Percentiles rank a stretch among this genome's conserved stretches.
Evolutionary conservation across 495 filamentous ascomycete species (phyloP).

Genomic region (Tuber melanosporum): DNA sequence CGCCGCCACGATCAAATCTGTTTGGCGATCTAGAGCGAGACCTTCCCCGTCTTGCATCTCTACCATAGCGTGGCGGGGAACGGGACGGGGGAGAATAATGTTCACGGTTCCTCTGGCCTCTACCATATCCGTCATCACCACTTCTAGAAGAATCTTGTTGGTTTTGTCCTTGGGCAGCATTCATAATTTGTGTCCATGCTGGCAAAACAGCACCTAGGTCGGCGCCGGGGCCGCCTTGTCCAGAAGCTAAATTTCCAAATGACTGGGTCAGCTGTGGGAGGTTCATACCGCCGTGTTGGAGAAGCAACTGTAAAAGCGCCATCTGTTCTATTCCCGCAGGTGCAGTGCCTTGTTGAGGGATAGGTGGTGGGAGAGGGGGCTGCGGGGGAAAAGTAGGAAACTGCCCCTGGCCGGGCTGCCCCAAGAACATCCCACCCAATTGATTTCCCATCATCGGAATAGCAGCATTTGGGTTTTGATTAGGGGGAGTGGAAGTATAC

Average conservation of each 20-base stretch:
- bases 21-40: constrained; percentile 68
- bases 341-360: constrained; percentile 44
- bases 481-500: constrained; percentile 44
- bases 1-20: constrained; percentile 38
- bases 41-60: constrained; percentile 48
- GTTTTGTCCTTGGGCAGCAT: constrained; percentile 22
- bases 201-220: constrained; percentile 27
- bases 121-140: constrained; percentile 32
- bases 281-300: constrained; percentile 38
- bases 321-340: constrained; percentile 52
- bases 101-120: constrained; percentile 30
- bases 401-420: constrained; percentile 24
- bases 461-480: constrained; percentile 35
- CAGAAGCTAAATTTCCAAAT: constrained; percentile 33
- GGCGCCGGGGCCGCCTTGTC: constrained; percentile 29
- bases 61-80: constrained; percentile 51
- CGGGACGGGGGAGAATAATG: constrained; percentile 44
- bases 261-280: constrained; percentile 32
- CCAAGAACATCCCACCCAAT: constrained; percentile 34
- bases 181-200: constrained; percentile 35
- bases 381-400: constrained; percentile 28
- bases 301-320: constrained; percentile 55
- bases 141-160: constrained; percentile 23
- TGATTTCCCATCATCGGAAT: constrained; percentile 36
- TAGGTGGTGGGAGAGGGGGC: constrained; percentile 42